Base-by-base conservation (phyloP, 2,329 filamentous ascomycete genomes). In the Calonectria ilicicola region DNA sequence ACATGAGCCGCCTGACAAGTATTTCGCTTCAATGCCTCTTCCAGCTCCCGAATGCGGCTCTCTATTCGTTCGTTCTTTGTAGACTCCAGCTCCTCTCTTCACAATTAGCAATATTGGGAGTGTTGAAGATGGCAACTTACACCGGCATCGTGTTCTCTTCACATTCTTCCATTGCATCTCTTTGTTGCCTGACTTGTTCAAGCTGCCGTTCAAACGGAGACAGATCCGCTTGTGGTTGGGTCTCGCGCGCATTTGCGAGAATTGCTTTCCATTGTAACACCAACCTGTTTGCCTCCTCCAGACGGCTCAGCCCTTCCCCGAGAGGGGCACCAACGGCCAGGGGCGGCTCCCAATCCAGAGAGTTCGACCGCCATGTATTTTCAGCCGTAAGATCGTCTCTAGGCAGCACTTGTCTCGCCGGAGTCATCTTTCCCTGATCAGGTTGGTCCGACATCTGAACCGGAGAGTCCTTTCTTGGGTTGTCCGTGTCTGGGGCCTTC, bases 191-290 rank as follows among this genome's bases (percentile, higher is more conserved):
- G 17, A 44, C 72, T 19, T 67, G 72, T 15, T 78, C 69, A 9
- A 78, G 53, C 32, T 74, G 70, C 14, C 26, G 29, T 60, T 77
- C 70, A n/a, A 80, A 72, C 6, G 76, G 29, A 5, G 77, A 79
- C n/a, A 80, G 29, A 38, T 80, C 72, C 47, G 70, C 77, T 17
- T 32, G 21, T 7, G 78, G 77, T 29, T 80, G 76, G 12, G 53
- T 73, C 66, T 65, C 49, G 9, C 72, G 77, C 5, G 70, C 46
- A 35, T 78, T 78, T 14, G 72, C 67, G 6, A 80, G 38, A 23
- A 80, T 80, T 12, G 76, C 77, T 46, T 80, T 76, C 78, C 78
- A 80, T 56, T 80, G 78, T 23, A 79, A 53, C 0, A 78, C 74
- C 9, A 65, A 69, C 19, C 78, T 72, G 32, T 79, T 75, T 47